Percentiles rank a stretch among this genome's conserved stretches.
phyloP scores from a whole-genome alignment of 345 rosid species.

The Acer campestre region DNA sequence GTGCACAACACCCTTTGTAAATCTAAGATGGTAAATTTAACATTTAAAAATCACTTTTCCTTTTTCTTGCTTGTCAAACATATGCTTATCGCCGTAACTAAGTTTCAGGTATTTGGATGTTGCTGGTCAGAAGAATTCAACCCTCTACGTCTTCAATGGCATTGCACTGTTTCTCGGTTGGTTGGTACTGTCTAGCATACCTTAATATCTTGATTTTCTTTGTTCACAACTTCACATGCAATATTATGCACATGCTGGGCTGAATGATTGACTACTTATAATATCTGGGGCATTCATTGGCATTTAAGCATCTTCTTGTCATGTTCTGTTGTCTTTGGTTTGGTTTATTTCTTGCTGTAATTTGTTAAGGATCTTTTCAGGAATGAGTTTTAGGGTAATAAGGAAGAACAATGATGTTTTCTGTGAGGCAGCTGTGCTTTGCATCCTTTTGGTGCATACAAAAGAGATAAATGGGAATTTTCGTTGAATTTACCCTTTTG shows the following conservation, averaged over 20 bases:
- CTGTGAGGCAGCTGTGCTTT: neutral
- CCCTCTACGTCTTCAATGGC: conserved; percentile 62
- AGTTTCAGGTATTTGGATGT: conserved; percentile 71
- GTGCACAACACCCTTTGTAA: conserved; percentile 77
- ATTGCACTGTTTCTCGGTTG: conserved; percentile 75
- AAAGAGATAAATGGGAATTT: neutral
- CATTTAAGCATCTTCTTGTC: conserved; percentile 16
- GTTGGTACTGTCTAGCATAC: conserved; percentile 62
- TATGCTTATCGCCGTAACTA: neutral
- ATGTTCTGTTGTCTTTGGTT: neutral
- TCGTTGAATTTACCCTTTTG: neutral
- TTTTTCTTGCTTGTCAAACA: neutral
- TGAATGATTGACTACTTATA: neutral
- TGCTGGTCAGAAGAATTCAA: conserved; percentile 69
- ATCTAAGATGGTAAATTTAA: conserved; percentile 71
- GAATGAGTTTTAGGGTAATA: neutral
- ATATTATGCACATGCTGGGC: neutral
- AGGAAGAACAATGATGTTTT: neutral
- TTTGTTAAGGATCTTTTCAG: neutral
- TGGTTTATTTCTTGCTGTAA: neutral
- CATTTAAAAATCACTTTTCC: neutral
- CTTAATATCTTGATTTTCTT: conserved; percentile 15
- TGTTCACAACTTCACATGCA: conserved; percentile 3
- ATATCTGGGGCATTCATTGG: neutral
- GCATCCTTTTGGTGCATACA: neutral